A percentile compares a stretch with the other conserved stretches of the same genome.
These are phyloP conservation scores for Penicillium maclennaniae DNA, from an alignment of 495 filamentous ascomycete species.

Conservation along the genomic window DNA sequence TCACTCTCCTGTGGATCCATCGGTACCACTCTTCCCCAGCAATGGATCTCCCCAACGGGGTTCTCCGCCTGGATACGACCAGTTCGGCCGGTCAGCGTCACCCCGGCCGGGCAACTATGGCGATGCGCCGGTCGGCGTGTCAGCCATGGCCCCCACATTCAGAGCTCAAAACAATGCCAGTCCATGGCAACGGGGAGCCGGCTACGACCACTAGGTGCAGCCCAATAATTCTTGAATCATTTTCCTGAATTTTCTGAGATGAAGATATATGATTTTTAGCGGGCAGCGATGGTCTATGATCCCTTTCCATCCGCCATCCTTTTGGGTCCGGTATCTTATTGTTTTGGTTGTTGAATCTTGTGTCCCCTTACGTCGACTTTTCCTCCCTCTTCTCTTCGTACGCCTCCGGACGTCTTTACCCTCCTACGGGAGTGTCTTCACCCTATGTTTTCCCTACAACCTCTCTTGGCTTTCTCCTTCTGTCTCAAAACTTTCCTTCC, in stretches of 20 bases:
- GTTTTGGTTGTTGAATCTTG: conserved; percentile 13
- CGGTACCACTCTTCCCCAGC: conserved; percentile 58
- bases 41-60: conserved; percentile 32
- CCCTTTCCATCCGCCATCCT: conserved; percentile 22
- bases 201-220: conserved; percentile 55
- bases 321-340: conserved; percentile 14
- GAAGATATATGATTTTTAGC: conserved; percentile 45
- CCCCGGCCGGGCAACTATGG: conserved; percentile 33
- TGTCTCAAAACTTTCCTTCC: conserved; percentile 16
- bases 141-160: conserved; percentile 30
- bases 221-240: conserved; percentile 19
- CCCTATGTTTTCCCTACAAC: conserved; percentile 12
- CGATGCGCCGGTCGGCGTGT: conserved; percentile 29
- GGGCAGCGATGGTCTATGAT: conserved; percentile 30
- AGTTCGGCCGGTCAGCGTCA: conserved; percentile 30
- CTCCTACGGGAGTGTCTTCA: neutral
- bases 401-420: conserved; percentile 1
- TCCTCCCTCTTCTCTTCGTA: conserved; percentile 10
- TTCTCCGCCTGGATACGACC: conserved; percentile 36
- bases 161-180: conserved; percentile 54
- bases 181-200: conserved; percentile 65
- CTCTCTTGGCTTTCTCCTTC: conserved; percentile 2
- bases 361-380: conserved; percentile 6
- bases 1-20: conserved; percentile 60
- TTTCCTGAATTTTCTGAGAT: conserved; percentile 30